phyloP scores from a whole-genome alignment of 2,329 filamentous ascomycete species.

The Graphilbum sp. region DNA sequence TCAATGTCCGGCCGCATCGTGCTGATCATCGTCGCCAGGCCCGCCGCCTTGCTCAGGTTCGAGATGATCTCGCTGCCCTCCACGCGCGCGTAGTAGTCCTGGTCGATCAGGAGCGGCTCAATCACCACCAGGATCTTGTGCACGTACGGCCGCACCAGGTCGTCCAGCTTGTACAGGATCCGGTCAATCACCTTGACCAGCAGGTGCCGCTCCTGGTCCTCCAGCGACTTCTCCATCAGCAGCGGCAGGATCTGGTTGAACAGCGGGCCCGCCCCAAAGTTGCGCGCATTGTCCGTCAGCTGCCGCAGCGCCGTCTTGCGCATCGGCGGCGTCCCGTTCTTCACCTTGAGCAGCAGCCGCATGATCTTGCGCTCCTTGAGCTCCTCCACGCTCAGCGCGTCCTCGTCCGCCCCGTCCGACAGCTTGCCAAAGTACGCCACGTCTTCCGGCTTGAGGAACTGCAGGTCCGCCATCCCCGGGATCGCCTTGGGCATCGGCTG shows the following conservation, averaged over 20 bases:
- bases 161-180: conserved; percentile 95
- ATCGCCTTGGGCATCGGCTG: conserved; percentile 93
- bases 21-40: conserved; percentile 96
- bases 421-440: conserved; percentile 98
- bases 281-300: conserved; percentile 90
- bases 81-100: conserved; percentile 97
- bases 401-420: conserved; percentile 86
- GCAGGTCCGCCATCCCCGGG: conserved; percentile 84
- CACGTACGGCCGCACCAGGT: conserved; percentile 86
- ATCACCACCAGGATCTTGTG: conserved; percentile 99
- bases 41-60: conserved; percentile 90
- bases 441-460: conserved; percentile 97
- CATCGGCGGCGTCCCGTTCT: conserved; percentile 98
- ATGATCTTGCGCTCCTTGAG: conserved; percentile 98
- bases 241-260: conserved; percentile 96
- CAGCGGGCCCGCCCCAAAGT: conserved; percentile 83
- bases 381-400: conserved; percentile 80
- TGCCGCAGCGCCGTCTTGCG: conserved; percentile 94
- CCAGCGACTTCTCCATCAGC: conserved; percentile 94
- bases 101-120: conserved; percentile 95
- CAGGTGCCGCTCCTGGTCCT: conserved; percentile 95
- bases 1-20: conserved; percentile 98
- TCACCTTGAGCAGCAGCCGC: conserved; percentile 90
- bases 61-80: conserved; percentile 98
- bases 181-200: conserved; percentile 98